Evolutionary conservation across 202 grass and related monocot genomes (phyloP), one percentile per base, ranked within the genome.

Genomic region (Schoenoplectus triqueter): DNA sequence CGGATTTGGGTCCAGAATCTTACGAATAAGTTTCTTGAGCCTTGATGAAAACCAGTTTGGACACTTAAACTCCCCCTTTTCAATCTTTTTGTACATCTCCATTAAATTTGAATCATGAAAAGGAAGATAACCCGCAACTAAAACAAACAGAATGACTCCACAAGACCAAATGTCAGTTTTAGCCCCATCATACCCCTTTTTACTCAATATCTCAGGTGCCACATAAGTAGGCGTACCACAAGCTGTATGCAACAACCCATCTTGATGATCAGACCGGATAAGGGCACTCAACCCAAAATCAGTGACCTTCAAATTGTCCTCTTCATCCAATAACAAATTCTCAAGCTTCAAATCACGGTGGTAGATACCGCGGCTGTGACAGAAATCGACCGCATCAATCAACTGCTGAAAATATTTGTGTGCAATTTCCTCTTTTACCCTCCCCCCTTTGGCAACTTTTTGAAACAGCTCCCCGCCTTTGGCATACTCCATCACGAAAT

Each of bases 101-200:
- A 98, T 95, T 81, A 98, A 69, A 87, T 95, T 98, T 47, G 72
- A 86, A 45, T 94, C 91, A 63, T 87, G 89, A 86, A 98, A 98
- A 86, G 95, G 95, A 64, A 95, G 90, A 82, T 92, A 89, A 17
- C 91, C 92, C 47, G 89, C 88, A 45, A 87, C 87, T 44, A 95
- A 89, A 80, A 93, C 91, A 87, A 93, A 98, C 4, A 95, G 68
- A 80, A 98, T 89, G 41, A 93, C 93, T 81, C 95, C 95, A 42
- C 92, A 95, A 5, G 95, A 98, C 95, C 92, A 98, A 22, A 93
- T 92, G 71, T 98, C 95, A 40, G 92, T 89, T 87, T 91, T 95
- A 82, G 88, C 91, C 86, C 95, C 95, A 69, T 95, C 92, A 86
- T 98, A 98, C 61, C 95, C 92, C 19, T 56, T 88, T 42, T 86